Percentiles rank a stretch among this genome's conserved stretches.
Evolutionary conservation across 331 rosid species (phyloP).

Genomic region (Spiraea crenata): DNA sequence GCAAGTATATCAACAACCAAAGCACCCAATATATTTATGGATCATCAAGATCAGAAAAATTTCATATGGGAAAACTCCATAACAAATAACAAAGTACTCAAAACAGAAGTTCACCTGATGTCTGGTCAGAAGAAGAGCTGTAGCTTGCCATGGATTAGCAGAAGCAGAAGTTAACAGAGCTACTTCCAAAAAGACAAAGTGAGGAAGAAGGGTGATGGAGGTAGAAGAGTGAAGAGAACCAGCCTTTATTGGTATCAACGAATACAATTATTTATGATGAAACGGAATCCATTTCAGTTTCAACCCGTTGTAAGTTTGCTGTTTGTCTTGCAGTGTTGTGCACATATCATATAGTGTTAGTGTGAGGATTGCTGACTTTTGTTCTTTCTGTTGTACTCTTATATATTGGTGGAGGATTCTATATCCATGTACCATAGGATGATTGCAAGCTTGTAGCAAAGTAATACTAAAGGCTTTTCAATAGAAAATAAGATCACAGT

Average conservation of each 20-base stretch:
- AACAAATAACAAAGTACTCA: background rate
- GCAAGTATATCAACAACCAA: constrained; percentile 4
- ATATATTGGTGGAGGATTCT: background rate
- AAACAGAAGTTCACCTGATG: constrained; percentile 17
- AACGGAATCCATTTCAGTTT: background rate
- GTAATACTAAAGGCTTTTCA: too few relatives aligned
- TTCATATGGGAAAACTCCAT: background rate
- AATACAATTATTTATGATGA: background rate
- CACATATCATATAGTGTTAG: background rate
- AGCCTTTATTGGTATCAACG: background rate
- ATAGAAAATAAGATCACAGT: background rate
- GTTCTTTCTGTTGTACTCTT: constrained; percentile 2
- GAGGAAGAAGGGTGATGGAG: constrained; percentile 2
- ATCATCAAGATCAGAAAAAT: constrained; percentile 6
- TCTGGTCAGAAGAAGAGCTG: constrained; percentile 23
- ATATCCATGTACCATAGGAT: background rate
- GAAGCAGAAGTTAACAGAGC: background rate
- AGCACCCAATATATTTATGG: constrained; percentile 5
- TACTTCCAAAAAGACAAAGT: background rate
- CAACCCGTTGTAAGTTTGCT: background rate
- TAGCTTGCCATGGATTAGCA: constrained; percentile 24
- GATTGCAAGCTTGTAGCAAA: background rate
- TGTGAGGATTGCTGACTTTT: background rate
- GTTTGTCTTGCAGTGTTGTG: constrained; percentile 16
- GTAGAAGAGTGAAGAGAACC: background rate